A percentile compares a stretch with the other conserved stretches of the same genome.
These are phyloP conservation scores for Rosa hybrid DNA, from an alignment of 331 rosid species.

Conservation along the genomic window DNA sequence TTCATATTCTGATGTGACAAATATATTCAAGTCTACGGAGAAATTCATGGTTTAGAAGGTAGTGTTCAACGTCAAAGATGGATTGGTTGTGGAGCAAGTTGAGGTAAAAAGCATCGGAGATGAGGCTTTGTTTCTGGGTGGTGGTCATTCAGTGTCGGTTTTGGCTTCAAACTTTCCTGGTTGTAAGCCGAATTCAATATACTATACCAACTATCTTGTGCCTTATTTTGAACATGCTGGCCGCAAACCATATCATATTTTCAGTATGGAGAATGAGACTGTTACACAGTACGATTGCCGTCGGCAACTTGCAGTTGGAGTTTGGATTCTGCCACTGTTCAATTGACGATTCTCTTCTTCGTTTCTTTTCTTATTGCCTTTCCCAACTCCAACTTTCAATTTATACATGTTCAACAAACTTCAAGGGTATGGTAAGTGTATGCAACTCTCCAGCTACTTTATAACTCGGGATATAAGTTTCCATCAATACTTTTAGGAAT, in stretches of 20 bases:
- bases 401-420: no score
- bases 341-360: background rate
- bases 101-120: background rate
- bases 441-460: background rate
- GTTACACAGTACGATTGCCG: background rate
- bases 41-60: slow-evolving; percentile 4
- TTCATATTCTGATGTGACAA: background rate
- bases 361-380: no score
- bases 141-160: background rate
- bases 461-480: no score
- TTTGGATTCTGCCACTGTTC: background rate
- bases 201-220: background rate
- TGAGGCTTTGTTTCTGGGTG: background rate
- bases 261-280: background rate
- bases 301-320: background rate
- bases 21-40: background rate
- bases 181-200: background rate
- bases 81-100: background rate
- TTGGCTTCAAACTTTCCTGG: slow-evolving; percentile 3
- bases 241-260: background rate
- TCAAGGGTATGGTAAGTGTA: no score
- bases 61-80: background rate
- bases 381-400: no score
- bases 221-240: background rate
- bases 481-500: no score